A percentile compares a stretch with the other conserved stretches of the same genome.
These are phyloP conservation scores for Excoecaria agallocha DNA, from an alignment of 345 rosid genomes.

Conservation along the genomic window DNA sequence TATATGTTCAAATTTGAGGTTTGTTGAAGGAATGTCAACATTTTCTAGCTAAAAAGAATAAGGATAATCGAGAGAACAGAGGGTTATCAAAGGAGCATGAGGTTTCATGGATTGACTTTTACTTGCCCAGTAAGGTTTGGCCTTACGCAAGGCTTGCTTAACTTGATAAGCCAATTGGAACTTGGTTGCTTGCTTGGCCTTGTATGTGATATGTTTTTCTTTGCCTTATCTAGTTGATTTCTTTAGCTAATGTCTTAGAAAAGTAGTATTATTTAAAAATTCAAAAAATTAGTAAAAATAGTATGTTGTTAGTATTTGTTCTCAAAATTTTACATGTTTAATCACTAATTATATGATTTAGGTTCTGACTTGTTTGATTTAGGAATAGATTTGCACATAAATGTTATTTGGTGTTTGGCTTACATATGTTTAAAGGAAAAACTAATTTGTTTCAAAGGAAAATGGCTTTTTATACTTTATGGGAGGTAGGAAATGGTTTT, in stretches of 20 bases:
- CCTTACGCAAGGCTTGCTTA: conserved; percentile 82
- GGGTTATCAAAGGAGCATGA: conserved; percentile 16
- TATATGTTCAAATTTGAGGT: not conserved
- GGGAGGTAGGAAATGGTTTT: too few species aligned
- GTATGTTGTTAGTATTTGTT: not conserved
- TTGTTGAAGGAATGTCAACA: conserved; percentile 30
- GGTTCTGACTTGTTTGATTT: not conserved
- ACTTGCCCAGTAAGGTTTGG: conserved; percentile 52
- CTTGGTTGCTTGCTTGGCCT: conserved; percentile 95
- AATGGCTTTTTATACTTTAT: too few species aligned
- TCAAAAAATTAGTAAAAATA: too few species aligned
- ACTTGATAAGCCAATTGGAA: conserved; percentile 82
- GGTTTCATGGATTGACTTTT: conserved; percentile 67
- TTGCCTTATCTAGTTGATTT: not conserved
- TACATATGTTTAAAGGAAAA: not conserved
- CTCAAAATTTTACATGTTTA: not conserved
- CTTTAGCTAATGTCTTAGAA: not conserved
- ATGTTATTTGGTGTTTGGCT: too few species aligned
- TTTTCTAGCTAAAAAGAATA: conserved; percentile 20
- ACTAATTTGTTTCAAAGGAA: too few species aligned
- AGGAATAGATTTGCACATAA: not conserved
- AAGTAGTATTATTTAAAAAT: too few species aligned
- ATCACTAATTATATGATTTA: not conserved
- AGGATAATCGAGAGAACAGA: conserved; percentile 31
- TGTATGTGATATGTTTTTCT: conserved; percentile 70